Conservation (phyloP, 225 moss, liverwort and hornwort genomes). For the Pseudisothecium myosuroides region DNA sequence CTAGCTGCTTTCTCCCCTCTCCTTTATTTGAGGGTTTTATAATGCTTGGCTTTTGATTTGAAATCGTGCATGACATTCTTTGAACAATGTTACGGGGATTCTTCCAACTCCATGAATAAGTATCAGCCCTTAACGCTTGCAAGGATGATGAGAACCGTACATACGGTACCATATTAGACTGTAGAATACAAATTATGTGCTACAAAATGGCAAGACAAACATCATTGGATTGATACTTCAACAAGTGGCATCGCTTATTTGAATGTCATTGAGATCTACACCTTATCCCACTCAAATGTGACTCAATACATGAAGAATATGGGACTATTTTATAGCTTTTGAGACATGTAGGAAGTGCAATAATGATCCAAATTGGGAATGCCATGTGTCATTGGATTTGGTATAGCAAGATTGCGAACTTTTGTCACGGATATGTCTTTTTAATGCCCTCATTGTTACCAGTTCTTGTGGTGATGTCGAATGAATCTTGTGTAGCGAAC, state of each 20-base stretch:
- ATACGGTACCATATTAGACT: background rate
- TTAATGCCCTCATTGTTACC: background rate
- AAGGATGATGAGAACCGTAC: background rate
- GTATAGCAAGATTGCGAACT: background rate
- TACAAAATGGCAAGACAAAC: background rate
- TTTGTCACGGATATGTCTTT: background rate
- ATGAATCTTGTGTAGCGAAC: background rate
- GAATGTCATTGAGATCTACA: background rate
- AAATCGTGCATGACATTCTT: background rate
- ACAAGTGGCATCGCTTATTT: background rate
- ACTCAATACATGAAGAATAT: background rate
- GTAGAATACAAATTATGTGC: background rate
- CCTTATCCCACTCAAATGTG: background rate
- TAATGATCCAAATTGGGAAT: background rate
- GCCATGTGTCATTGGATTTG: background rate
- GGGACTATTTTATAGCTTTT: background rate
- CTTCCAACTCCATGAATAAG: background rate
- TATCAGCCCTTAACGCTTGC: background rate
- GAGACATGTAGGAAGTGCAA: background rate
- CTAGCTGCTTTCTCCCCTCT: background rate
- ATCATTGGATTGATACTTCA: background rate
- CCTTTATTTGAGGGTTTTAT: background rate
- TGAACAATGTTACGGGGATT: background rate
- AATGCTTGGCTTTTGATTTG: background rate
- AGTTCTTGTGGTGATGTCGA: background rate